Base-by-base conservation (phyloP, 192 early-diverging fungal species). In the Linnemannia schmuckeri region DNA sequence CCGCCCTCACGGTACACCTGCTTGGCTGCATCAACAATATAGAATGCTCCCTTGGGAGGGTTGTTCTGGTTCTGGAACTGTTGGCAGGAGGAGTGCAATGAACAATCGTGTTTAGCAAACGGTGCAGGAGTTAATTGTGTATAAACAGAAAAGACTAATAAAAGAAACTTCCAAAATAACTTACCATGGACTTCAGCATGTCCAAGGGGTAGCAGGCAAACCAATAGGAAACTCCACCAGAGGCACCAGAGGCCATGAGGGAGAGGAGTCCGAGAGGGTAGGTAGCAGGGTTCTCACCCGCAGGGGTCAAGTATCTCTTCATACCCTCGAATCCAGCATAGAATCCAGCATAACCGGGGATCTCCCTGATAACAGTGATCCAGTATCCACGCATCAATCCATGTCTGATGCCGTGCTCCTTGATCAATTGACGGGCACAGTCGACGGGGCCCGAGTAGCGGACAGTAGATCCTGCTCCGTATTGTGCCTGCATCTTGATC, bases 401-500 rank as follows among this genome's bases (percentile, higher is more conserved):
- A 77, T 93, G 90, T 17, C 87, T 70, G 38, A 93, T 42, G 13
- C 97, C 97, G 87, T 95, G 92, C 73, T 92, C 86, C 57, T 85
- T 83, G 24, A 94, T 90, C 76, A 98, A 90, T 54, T 95, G 89
- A 35, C 88, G 83, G 0, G 93, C 95, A 76, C 96, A 88, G 35
- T 96, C 91, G 10, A 95, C 76, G 0, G 97, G 96, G 1, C 94
- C 95, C n/a, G 88, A 82, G 76, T 91, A 91, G 18, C 38, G 70
- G 0, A 82, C 82, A 37, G 78, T 86, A 18, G 83, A 80, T 30
- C 80, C 81, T 30, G 85, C 75, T 63, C 91, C 91, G 90, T 96
- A 98, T 82, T 98, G 97, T 12, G 96, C 96, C 86, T 99, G 98
- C 88, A 98, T 92, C 44, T 95, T 93, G 74, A 96, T 95, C 83